A percentile compares a stretch with the other conserved stretches of the same genome.
Evolutionary conservation across 768 basidiomycete species (phyloP).

Genomic region (Calvatia gigantea): DNA sequence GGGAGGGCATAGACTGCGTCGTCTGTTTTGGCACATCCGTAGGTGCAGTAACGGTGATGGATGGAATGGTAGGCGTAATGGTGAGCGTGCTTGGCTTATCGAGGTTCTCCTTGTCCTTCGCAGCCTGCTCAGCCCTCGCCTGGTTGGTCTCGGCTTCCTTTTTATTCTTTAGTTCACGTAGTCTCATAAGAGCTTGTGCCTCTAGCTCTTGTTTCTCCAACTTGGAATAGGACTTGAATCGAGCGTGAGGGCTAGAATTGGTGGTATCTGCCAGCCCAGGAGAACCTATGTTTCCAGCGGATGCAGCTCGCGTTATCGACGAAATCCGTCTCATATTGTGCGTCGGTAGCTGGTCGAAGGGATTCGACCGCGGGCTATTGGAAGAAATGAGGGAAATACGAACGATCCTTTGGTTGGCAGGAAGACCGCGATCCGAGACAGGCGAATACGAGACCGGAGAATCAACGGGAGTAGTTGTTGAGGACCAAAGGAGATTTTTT

Average conservation of each 20-base stretch:
- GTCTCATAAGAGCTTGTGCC: constrained; percentile 71
- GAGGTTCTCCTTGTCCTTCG: constrained; percentile 28
- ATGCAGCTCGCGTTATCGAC: constrained; percentile 37
- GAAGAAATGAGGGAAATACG: constrained; percentile 46
- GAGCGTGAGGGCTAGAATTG: constrained; percentile 33
- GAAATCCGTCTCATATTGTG: constrained; percentile 32
- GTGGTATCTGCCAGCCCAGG: constrained; percentile 51
- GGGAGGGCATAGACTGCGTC: neutral
- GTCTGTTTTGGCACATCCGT: constrained; percentile 11
- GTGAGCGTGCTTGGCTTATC: constrained; percentile 17
- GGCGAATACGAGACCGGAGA: constrained; percentile 32
- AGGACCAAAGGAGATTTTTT: constrained; percentile 72
- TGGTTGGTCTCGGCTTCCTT: constrained; percentile 41
- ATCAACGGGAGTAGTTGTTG: constrained; percentile 36
- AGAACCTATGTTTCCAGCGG: constrained; percentile 18
- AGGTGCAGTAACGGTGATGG: constrained; percentile 22
- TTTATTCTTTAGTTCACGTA: constrained; percentile 47
- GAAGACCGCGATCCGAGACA: constrained; percentile 13
- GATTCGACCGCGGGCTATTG: constrained; percentile 44
- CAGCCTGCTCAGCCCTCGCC: constrained; percentile 36
- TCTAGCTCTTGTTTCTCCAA: constrained; percentile 88
- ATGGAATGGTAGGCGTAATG: constrained; percentile 13
- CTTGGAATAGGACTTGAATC: constrained; percentile 42
- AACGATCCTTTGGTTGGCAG: constrained; percentile 12
- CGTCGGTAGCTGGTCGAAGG: constrained; percentile 35